Base-by-base conservation (phyloP, 768 basidiomycete species). In the Suillus lakei region DNA sequence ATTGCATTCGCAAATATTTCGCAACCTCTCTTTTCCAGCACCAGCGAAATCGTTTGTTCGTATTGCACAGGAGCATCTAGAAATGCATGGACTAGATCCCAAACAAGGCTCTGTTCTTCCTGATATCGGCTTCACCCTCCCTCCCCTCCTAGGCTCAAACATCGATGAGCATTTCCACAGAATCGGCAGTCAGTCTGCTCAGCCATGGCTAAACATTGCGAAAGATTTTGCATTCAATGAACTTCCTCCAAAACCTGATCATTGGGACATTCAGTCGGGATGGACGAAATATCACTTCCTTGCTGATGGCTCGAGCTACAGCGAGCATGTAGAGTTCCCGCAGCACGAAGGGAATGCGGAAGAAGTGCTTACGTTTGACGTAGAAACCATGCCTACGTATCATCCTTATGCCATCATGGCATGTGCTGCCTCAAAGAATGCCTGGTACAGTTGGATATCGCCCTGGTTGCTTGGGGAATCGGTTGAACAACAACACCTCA, bases 371-470 rank as follows among this genome's bases (percentile, higher is more conserved):
- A 85, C 88, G 12, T 98, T 99, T 71, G 98, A 99, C 74, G 93
- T 99, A 62, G 96, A 99, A 78, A 95, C 93, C 0, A 85, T 99
- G 84, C 93, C 93, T 1, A 86, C 87, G 32, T 87, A 93, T 72
- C 86, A 92, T 58, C 89, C 89, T 2, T 95, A 88, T 73, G 86
- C 97, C 15, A 81, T 98, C 73, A 91, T 99, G 82, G 96, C 98
- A 1, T 91, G 89, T 66, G 96, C 96, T 4, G 92, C 87, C 2
- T 90, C 95, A 5, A 82, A 85, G 28, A 88, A 88, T 58, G 91
- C 88, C 1, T 99, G 98, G 97, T 99, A 99, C 73, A 87, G 87
- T 4, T 99, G 98, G 96, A 87, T 98, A 67, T 96, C 93, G 0
- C 98, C 98, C 0, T 97, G 95, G 95, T 77, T 98, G 12, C 83